phyloP scores from a whole-genome alignment of 805 yeast genomes.

The Pichia gijzeniarum region DNA sequence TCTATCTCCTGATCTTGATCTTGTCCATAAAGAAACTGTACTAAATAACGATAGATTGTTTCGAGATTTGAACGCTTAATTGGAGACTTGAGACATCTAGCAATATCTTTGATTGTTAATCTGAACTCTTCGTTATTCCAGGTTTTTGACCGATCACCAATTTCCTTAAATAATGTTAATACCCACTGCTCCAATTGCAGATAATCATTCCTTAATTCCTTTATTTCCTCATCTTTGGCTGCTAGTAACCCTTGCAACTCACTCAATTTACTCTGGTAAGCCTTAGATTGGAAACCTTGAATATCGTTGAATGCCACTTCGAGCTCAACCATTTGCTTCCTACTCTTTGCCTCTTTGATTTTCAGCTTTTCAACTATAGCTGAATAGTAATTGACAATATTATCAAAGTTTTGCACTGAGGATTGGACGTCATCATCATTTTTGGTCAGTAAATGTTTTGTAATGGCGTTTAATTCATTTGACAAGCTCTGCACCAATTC shows the following conservation, averaged over 20 bases:
- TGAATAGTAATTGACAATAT: background rate
- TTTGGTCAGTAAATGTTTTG: background rate
- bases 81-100: constrained; percentile 3
- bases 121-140: constrained; percentile 3
- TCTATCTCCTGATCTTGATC: background rate
- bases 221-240: background rate
- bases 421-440: background rate
- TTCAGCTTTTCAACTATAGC: background rate
- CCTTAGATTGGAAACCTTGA: constrained; percentile 4
- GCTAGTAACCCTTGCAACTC: background rate
- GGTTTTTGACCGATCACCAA: constrained; percentile 5
- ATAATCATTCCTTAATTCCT: constrained; percentile 1
- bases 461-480: background rate
- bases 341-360: background rate
- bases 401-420: background rate
- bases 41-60: constrained; percentile 5
- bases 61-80: constrained; percentile 3
- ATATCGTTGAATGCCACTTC: constrained; percentile 6
- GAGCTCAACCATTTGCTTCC: background rate
- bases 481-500: background rate
- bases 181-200: constrained; percentile 6
- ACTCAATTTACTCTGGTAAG: constrained; percentile 1
- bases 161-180: constrained; percentile 7
- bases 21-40: constrained; percentile 5
- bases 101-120: constrained; percentile 1